Base-by-base conservation (phyloP, 257 asterid species). In the Pogostemon cablin region DNA sequence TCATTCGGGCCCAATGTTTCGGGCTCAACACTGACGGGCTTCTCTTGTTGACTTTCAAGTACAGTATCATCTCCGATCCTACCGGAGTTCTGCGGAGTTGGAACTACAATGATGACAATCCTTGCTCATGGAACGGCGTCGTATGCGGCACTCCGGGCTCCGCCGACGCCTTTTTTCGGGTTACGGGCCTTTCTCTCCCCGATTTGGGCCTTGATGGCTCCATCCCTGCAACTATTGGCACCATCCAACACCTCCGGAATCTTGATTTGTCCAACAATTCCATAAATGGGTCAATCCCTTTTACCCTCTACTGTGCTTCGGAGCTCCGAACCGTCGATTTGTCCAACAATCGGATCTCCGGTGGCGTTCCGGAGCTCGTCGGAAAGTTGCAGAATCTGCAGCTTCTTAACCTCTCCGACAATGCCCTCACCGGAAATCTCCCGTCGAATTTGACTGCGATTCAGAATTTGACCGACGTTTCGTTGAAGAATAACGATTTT, bases 71-170 rank as follows among this genome's bases (percentile, higher is more conserved):
- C 2, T 66, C 79, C 43, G 98, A 92, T 52, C 96, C 98, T n/a
- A 76, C 72, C 11, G 78, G 80, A 0, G 88, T 76, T 9, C n/a
- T 92, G 40, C 78, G 67, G 65, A 77, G 52, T 67, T 92, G 98
- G 98, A 81, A 73, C 15, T 41, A 56, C 46, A 38, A 35, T 8
- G 88, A 79, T 40, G 86, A 71, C 3, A 84, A 85, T 38, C 97
- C 97, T 0, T 92, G 98, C 44, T 80, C 87, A 0, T 92, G 98
- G 98, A 63, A 74, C 39, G 98, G 98, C 3, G 88, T 92, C 49
- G 3, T 65, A 60, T 92, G 98, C 69, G 98, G 87, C 11, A n/a
- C 46, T 7, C 75, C 77, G n/a, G 88, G 85, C 56, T 81, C 85
- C 2, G 71, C 77, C 37, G 88, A 78, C 57, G 87, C 86, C n/a